phyloP scores from a whole-genome alignment of 2,329 filamentous ascomycete genomes.

The Rachicladosporium sp. region DNA sequence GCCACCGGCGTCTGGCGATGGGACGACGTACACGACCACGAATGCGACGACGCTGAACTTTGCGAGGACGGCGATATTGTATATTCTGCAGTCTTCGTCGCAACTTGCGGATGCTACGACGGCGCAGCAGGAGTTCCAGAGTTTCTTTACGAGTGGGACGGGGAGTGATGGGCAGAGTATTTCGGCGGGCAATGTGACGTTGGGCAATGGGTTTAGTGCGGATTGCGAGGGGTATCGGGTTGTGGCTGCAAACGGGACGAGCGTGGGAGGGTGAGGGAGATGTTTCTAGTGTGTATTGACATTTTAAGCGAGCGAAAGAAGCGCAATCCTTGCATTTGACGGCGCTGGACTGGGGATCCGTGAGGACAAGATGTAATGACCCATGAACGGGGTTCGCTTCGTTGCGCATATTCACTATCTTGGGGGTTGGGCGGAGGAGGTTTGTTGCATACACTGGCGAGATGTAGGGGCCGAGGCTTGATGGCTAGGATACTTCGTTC shows the following conservation, averaged over 20 bases:
- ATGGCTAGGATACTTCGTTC: too few species aligned
- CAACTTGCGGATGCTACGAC: constrained; percentile 28
- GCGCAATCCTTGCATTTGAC: too few species aligned
- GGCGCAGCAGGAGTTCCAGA: constrained; percentile 32
- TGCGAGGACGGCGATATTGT: constrained; percentile 33
- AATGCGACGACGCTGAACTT: constrained; percentile 27
- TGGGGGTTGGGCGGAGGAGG: too few species aligned
- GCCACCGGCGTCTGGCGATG: not conserved
- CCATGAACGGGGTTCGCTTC: too few species aligned
- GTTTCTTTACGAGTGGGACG: constrained; percentile 16
- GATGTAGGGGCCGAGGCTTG: too few species aligned
- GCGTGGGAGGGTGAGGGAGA: not conserved
- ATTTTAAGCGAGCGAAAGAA: too few species aligned
- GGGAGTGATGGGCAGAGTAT: not conserved
- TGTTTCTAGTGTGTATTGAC: too few species aligned
- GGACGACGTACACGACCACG: constrained; percentile 3
- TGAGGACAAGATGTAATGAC: too few species aligned
- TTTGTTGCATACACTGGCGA: too few species aligned
- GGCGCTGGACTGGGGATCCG: too few species aligned
- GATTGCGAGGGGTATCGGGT: not conserved
- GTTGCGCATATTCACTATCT: too few species aligned
- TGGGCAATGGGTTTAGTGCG: not conserved
- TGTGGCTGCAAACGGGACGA: not conserved
- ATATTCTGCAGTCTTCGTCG: constrained; percentile 31
- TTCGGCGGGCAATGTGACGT: not conserved